Percentiles rank a stretch among this genome's conserved stretches.
Conservation (phyloP, 1,284 basidiomycete genomes). For the Moesziomyces aphidis region DNA sequence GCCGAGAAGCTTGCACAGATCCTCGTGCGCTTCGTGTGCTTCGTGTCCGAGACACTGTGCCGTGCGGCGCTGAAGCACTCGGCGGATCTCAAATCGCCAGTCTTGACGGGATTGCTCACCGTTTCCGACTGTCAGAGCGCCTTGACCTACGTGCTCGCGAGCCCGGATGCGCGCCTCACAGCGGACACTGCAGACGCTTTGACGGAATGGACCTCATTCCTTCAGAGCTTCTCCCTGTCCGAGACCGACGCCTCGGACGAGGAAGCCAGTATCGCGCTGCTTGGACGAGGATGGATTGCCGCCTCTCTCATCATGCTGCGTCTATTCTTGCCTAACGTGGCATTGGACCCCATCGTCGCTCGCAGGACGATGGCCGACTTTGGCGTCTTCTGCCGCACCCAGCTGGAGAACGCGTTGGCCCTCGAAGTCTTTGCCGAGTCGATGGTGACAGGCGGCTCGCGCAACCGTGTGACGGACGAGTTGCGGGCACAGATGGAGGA, state of each 20-base stretch:
- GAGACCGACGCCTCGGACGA: neutral
- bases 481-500: slow-evolving; percentile 49
- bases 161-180: slow-evolving; percentile 4
- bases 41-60: slow-evolving; percentile 29
- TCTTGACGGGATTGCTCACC: slow-evolving; percentile 6
- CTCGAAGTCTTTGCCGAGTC: slow-evolving; percentile 75
- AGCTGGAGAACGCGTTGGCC: slow-evolving; percentile 73
- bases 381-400: slow-evolving; percentile 67
- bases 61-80: slow-evolving; percentile 22
- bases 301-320: slow-evolving; percentile 75
- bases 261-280: neutral
- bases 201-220: slow-evolving; percentile 21
- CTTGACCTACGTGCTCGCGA: slow-evolving; percentile 16
- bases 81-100: slow-evolving; percentile 7
- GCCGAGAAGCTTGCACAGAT: slow-evolving; percentile 19
- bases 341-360: slow-evolving; percentile 86
- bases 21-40: slow-evolving; percentile 15
- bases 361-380: slow-evolving; percentile 74
- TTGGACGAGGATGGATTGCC: slow-evolving; percentile 77
- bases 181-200: slow-evolving; percentile 16
- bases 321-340: slow-evolving; percentile 85
- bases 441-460: slow-evolving; percentile 74
- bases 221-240: slow-evolving; percentile 5
- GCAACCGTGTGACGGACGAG: slow-evolving; percentile 70
- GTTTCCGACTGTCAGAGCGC: slow-evolving; percentile 7